Conservation (phyloP, 495 filamentous ascomycete genomes). For the Penicillium goetzii region DNA sequence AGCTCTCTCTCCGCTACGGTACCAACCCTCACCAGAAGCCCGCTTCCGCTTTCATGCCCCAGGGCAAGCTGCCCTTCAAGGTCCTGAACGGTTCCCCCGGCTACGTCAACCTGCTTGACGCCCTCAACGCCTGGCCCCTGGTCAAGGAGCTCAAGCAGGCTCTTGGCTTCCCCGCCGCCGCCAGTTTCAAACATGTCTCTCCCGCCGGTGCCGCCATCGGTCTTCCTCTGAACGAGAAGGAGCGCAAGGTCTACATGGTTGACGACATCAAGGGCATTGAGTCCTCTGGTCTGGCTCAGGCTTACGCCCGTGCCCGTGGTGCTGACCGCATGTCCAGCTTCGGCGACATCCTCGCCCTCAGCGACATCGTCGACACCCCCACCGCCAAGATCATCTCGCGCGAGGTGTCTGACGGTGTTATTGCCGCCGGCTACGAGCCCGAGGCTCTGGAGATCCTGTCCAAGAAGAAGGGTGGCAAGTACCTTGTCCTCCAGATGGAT, state of each 20-base stretch:
- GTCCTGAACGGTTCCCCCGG: slow-evolving; percentile 91
- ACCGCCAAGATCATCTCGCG: slow-evolving; percentile 96
- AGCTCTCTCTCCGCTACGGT: slow-evolving; percentile 88
- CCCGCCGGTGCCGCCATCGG: slow-evolving; percentile 95
- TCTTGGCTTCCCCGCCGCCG: slow-evolving; percentile 85
- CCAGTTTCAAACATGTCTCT: slow-evolving; percentile 99
- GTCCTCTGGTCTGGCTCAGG: slow-evolving; percentile 82
- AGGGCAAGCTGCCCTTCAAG: slow-evolving; percentile 87
- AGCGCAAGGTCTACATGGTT: slow-evolving; percentile 97
- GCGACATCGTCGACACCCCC: slow-evolving; percentile 81
- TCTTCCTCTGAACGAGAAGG: slow-evolving; percentile 77
- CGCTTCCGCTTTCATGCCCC: slow-evolving; percentile 76
- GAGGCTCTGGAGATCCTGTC: slow-evolving; percentile 88
- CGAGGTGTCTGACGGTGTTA: slow-evolving; percentile 95
- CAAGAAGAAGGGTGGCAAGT: slow-evolving; percentile 98
- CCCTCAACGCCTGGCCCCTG: slow-evolving; percentile 93
- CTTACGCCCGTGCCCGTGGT: slow-evolving; percentile 92
- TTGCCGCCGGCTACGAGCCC: slow-evolving; percentile 82
- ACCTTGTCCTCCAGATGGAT: slow-evolving; percentile 94
- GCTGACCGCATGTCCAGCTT: slow-evolving; percentile 98
- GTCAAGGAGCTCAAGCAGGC: slow-evolving; percentile 95
- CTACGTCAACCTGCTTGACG: slow-evolving; percentile 96
- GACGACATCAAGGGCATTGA: slow-evolving; percentile 90
- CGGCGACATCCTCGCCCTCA: slow-evolving; percentile 93
- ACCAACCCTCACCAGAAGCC: slow-evolving; percentile 98